Percentiles rank a stretch among this genome's conserved stretches.
These are phyloP conservation scores for Aspergillus indologenus DNA, from an alignment of 495 filamentous ascomycete species.

Conservation along the genomic window DNA sequence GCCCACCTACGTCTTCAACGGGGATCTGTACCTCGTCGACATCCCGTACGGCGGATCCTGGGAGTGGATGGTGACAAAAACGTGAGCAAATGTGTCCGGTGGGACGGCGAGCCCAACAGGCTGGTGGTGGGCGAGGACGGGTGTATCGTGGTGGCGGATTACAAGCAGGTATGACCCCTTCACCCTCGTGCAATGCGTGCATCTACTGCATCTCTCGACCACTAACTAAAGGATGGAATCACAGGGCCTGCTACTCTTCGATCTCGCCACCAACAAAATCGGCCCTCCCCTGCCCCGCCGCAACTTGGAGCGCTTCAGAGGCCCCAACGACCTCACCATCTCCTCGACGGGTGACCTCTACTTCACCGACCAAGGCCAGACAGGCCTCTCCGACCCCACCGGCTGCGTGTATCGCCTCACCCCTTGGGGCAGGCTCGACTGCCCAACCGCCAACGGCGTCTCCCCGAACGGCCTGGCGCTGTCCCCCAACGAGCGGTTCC, in stretches of 20 bases:
- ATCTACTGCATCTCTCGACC: too few relatives aligned
- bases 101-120: conserved; percentile 30
- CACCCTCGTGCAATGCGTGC: neutral
- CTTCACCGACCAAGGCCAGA: conserved; percentile 34
- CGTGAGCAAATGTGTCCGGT: conserved; percentile 20
- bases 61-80: conserved; percentile 20
- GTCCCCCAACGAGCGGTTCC: conserved; percentile 22
- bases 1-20: conserved; percentile 14
- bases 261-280: conserved; percentile 10
- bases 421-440: conserved; percentile 21
- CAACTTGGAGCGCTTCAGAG: conserved; percentile 33
- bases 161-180: conserved; percentile 20
- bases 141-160: conserved; percentile 27
- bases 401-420: conserved; percentile 26
- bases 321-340: conserved; percentile 29
- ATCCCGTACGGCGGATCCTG: conserved; percentile 30
- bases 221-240: neutral
- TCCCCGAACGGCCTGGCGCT: conserved; percentile 30
- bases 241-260: conserved; percentile 23
- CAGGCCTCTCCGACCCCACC: conserved; percentile 30
- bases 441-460: conserved; percentile 24
- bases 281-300: conserved; percentile 19
- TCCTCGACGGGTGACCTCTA: conserved; percentile 24
- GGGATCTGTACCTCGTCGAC: conserved; percentile 24
- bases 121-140: conserved; percentile 22